A percentile compares a stretch with the other conserved stretches of the same genome.
phyloP scores from a whole-genome alignment of 768 basidiomycete genomes.

The Calocera viscosa region DNA sequence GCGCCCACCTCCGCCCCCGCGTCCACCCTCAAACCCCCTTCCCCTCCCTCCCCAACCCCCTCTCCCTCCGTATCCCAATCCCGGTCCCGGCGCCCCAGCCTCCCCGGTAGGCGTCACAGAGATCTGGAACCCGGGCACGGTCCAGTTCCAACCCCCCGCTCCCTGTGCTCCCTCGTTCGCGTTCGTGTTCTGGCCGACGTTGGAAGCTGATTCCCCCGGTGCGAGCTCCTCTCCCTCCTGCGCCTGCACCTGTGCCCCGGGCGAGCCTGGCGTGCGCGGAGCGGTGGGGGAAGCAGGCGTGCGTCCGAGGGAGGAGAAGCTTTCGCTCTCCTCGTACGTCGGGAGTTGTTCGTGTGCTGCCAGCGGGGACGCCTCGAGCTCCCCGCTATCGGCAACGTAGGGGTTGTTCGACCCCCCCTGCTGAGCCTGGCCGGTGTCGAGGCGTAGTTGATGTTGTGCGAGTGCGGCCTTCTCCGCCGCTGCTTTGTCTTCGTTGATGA shows the following conservation, averaged over 20 bases:
- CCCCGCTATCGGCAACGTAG: neutral
- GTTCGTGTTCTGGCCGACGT: neutral
- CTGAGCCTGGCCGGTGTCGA: neutral
- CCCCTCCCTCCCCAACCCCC: no score
- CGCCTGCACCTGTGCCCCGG: neutral
- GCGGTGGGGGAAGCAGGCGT: neutral
- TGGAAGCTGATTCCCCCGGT: neutral
- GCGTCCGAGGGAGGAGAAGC: neutral
- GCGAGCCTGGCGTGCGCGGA: no score
- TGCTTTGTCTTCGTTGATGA: neutral
- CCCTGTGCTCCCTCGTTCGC: neutral
- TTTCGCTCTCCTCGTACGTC: neutral
- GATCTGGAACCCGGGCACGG: neutral
- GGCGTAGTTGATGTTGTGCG: neutral
- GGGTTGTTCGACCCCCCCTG: neutral
- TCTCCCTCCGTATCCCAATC: no score
- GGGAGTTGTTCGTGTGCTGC: neutral
- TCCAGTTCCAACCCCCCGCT: neutral
- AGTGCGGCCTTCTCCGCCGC: neutral
- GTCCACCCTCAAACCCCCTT: no score
- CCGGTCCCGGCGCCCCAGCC: no score
- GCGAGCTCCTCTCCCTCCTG: neutral
- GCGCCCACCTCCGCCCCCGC: no score
- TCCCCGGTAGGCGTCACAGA: neutral
- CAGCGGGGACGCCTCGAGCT: neutral